Evolutionary conservation across 23 red algal species (phyloP).

Genomic region (Pyropia yezoensis): DNA sequence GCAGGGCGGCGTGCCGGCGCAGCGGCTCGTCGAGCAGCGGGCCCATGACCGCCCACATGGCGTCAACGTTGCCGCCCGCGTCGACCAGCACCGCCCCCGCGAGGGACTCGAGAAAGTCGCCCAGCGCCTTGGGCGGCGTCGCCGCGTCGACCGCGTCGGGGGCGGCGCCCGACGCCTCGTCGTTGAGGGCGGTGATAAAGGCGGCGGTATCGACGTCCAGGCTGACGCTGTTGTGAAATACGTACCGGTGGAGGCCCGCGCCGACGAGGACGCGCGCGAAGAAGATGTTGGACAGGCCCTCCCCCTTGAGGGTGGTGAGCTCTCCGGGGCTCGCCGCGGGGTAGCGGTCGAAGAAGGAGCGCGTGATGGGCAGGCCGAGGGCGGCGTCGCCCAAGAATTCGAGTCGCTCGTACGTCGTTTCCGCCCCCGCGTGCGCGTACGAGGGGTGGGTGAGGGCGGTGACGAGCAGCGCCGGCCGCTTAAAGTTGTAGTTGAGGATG

Average conservation of each 20-base stretch:
- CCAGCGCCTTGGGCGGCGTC: slow-evolving; percentile 50
- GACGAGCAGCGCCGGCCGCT: slow-evolving; percentile 38
- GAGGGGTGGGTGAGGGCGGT: slow-evolving; percentile 47
- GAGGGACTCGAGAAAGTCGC: slow-evolving; percentile 55
- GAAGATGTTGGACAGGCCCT: slow-evolving; percentile 48
- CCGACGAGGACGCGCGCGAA: slow-evolving; percentile 52
- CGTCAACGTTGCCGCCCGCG: slow-evolving; percentile 33
- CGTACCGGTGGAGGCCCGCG: slow-evolving; percentile 24
- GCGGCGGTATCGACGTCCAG: slow-evolving; percentile 22
- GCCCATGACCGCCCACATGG: too few relatives aligned
- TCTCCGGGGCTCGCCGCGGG: slow-evolving; percentile 36
- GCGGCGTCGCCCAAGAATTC: slow-evolving; percentile 63
- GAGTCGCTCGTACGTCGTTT: slow-evolving; percentile 44
- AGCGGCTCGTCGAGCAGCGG: too few relatives aligned
- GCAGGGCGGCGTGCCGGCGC: too few relatives aligned
- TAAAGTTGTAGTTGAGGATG: slow-evolving; percentile 35
- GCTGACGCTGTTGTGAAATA: slow-evolving; percentile 31
- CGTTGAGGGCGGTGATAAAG: slow-evolving; percentile 18
- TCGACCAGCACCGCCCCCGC: slow-evolving; percentile 48
- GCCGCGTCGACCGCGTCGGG: slow-evolving; percentile 42
- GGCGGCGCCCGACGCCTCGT: slow-evolving; percentile 26
- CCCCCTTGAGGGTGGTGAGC: slow-evolving; percentile 31
- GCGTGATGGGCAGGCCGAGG: slow-evolving; percentile 38
- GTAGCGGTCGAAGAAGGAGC: slow-evolving; percentile 33
- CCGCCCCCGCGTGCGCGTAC: slow-evolving; percentile 15